Evolutionary conservation across 2,329 filamentous ascomycete species (phyloP).

Genomic region (Claviceps arundinis): DNA sequence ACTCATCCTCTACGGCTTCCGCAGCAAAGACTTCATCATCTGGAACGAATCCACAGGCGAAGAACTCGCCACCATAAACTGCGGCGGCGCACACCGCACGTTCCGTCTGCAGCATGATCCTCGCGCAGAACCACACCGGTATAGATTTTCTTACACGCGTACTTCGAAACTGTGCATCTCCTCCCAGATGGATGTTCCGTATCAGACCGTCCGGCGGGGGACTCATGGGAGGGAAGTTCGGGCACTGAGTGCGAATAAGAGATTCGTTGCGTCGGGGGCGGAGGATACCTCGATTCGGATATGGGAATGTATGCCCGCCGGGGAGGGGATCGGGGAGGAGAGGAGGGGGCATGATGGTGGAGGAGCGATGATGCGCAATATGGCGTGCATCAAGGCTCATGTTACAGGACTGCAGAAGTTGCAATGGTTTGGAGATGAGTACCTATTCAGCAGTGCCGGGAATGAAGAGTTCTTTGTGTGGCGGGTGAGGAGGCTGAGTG

Average conservation of each 20-base stretch:
- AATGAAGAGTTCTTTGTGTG: conserved; percentile 85
- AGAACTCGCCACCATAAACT: conserved; percentile 60
- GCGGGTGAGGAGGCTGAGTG: conserved; percentile 45
- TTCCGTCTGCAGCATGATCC: conserved; percentile 38
- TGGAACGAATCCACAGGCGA: conserved; percentile 63
- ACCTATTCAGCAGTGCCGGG: conserved; percentile 76
- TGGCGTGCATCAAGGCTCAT: conserved; percentile 61
- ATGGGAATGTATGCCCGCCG: conserved; percentile 33
- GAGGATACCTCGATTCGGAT: conserved; percentile 68
- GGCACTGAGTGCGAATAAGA: conserved; percentile 31
- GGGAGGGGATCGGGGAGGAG: neutral
- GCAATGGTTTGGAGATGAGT: conserved; percentile 56
- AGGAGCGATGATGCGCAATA: conserved; percentile 26
- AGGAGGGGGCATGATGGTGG: neutral
- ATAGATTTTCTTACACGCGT: conserved; percentile 62
- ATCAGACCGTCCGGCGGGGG: conserved; percentile 48
- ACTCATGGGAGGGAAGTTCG: conserved; percentile 76
- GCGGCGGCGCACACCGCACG: conserved; percentile 70
- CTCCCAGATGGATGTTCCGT: conserved; percentile 23
- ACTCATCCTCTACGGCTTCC: conserved; percentile 69
- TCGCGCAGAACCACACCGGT: conserved; percentile 17
- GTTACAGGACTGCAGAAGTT: conserved; percentile 73
- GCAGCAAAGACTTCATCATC: conserved; percentile 63
- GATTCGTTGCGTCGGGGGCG: conserved; percentile 49
- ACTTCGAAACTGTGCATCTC: conserved; percentile 40